Percentiles rank a stretch among this genome's conserved stretches.
These are phyloP conservation scores for Cladophialophora exuberans DNA, from an alignment of 2,329 filamentous ascomycete species.

Conservation along the genomic window DNA sequence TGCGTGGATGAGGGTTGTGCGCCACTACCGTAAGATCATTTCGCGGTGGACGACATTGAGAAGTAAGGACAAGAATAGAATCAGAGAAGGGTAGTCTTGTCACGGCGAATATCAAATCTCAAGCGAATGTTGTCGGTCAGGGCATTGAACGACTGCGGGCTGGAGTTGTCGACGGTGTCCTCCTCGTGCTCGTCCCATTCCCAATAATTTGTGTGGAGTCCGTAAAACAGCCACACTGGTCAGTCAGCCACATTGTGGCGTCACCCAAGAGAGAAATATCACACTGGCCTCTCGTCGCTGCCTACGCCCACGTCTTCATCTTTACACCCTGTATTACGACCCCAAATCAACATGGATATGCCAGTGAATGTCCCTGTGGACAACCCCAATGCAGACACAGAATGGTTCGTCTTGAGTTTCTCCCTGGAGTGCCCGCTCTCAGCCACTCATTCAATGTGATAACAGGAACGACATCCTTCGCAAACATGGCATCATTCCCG, in stretches of 20 bases:
- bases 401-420: slow-evolving; percentile 69
- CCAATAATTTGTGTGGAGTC: slow-evolving; percentile 19
- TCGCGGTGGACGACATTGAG: slow-evolving; percentile 12
- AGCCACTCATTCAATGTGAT: background rate
- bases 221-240: background rate
- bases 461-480: slow-evolving; percentile 84
- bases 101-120: background rate
- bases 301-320: background rate
- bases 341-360: slow-evolving; percentile 53
- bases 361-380: slow-evolving; percentile 81
- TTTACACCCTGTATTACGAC: background rate
- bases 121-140: slow-evolving; percentile 12
- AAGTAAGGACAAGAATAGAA: background rate
- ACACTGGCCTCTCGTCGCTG: background rate
- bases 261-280: background rate
- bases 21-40: slow-evolving; percentile 32
- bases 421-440: background rate
- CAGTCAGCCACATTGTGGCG: slow-evolving; percentile 11
- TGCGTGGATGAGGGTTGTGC: slow-evolving; percentile 6
- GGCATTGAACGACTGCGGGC: slow-evolving; percentile 4
- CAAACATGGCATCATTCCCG: slow-evolving; percentile 95
- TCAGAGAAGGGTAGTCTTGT: background rate
- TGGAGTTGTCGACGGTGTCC: slow-evolving; percentile 24
- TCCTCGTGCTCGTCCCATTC: slow-evolving; percentile 16
- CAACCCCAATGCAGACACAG: slow-evolving; percentile 94